These are phyloP conservation scores for Vitis rotundifolia DNA, from an alignment of 164 flowering plant species.

Conservation along the genomic window DNA sequence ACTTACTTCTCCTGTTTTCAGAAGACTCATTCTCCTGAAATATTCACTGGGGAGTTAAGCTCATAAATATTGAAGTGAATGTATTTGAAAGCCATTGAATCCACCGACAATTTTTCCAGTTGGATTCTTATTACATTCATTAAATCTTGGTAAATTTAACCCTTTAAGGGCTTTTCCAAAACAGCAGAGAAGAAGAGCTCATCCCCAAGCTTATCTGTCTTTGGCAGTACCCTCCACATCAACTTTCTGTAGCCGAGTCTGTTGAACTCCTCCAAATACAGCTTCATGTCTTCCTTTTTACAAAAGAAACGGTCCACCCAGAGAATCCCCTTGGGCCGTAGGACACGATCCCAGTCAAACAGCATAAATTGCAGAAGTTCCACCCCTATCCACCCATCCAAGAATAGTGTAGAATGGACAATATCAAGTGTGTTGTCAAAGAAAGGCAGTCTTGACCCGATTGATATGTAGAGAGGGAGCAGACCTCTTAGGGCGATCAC, in stretches of 20 bases:
- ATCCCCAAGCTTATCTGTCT: conserved; percentile 32
- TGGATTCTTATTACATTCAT: not conserved
- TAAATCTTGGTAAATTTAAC: not conserved
- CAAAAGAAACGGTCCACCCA: conserved; percentile 47
- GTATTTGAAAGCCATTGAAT: not conserved
- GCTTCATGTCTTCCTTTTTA: conserved; percentile 23
- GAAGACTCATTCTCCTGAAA: too few species aligned
- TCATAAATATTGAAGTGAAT: not conserved
- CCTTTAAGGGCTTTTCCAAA: conserved; percentile 34
- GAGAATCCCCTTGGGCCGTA: conserved; percentile 35
- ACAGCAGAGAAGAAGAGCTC: conserved; percentile 42
- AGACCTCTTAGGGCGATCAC: conserved; percentile 45
- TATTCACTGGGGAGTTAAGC: too few species aligned
- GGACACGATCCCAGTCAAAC: conserved; percentile 38
- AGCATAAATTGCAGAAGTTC: conserved; percentile 43
- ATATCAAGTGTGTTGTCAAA: conserved; percentile 47
- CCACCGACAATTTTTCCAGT: not conserved
- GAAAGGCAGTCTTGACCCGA: conserved; percentile 40
- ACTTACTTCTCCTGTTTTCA: too few species aligned
- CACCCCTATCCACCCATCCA: conserved; percentile 44
- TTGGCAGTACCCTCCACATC: conserved; percentile 36
- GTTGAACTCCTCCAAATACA: conserved; percentile 26
- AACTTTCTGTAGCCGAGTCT: conserved; percentile 30
- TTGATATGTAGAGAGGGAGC: conserved; percentile 36
- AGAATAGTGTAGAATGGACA: conserved; percentile 34